phyloP scores from a whole-genome alignment of 768 basidiomycete genomes.

The Pisolithus marmoratus region DNA sequence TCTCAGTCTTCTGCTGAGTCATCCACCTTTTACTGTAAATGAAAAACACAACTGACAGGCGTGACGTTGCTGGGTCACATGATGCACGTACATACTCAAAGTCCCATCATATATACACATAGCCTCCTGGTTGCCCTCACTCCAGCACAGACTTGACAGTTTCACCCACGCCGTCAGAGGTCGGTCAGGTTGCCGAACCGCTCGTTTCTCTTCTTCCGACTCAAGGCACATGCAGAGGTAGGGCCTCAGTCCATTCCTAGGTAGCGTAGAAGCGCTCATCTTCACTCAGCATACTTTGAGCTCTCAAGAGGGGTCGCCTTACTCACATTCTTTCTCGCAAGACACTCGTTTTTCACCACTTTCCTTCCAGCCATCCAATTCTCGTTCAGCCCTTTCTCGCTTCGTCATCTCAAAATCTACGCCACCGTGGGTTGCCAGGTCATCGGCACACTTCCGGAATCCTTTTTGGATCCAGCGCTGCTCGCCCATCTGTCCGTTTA shows the following conservation, averaged over 20 bases:
- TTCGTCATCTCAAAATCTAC: conserved; percentile 8
- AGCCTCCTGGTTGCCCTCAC: background rate
- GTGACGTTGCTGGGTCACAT: too few species aligned
- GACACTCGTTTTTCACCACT: conserved; percentile 7
- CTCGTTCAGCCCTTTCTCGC: conserved; percentile 5
- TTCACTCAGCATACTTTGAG: conserved; percentile 8
- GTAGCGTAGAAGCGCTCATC: background rate
- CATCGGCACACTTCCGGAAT: conserved; percentile 6
- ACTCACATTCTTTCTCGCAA: conserved; percentile 11
- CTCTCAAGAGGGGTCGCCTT: background rate
- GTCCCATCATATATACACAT: background rate
- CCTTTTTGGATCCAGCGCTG: conserved; percentile 15
- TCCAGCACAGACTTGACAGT: background rate
- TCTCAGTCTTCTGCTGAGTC: too few species aligned
- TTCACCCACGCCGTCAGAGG: background rate
- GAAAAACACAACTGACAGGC: too few species aligned
- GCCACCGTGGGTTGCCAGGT: background rate
- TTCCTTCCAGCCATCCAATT: conserved; percentile 3
- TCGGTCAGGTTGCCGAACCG: conserved; percentile 1
- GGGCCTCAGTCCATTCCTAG: background rate
- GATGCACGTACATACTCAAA: too few species aligned
- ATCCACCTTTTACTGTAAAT: too few species aligned
- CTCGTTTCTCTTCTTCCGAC: background rate
- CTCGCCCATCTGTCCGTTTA: conserved; percentile 15
- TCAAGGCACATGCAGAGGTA: conserved; percentile 15